A percentile compares a stretch with the other conserved stretches of the same genome.
These are phyloP conservation scores for Suillus discolor DNA, from an alignment of 768 basidiomycete species.

Conservation along the genomic window DNA sequence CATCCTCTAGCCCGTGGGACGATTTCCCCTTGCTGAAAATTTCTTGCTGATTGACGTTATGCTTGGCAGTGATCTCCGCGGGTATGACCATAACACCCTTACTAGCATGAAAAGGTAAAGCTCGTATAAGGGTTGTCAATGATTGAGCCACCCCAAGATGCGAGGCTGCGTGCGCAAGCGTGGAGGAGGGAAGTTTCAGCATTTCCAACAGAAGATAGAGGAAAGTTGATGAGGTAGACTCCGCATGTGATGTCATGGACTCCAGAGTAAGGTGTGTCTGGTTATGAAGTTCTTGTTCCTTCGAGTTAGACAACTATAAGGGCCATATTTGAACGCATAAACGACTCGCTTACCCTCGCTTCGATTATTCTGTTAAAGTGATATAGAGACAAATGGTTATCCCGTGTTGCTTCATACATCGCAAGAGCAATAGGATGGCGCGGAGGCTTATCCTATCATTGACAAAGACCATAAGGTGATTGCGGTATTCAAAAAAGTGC, in stretches of 20 bases:
- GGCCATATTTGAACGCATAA: slow-evolving; percentile 1
- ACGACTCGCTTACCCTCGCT: slow-evolving; percentile 61
- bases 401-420: slow-evolving; percentile 56
- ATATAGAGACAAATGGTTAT: slow-evolving; percentile 60
- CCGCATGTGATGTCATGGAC: slow-evolving; percentile 71
- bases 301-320: slow-evolving; percentile 25
- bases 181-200: slow-evolving; percentile 55
- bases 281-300: slow-evolving; percentile 70
- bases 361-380: slow-evolving; percentile 84
- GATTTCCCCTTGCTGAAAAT: slow-evolving; percentile 60
- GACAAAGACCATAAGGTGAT: slow-evolving; percentile 20
- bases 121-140: slow-evolving; percentile 70
- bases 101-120: slow-evolving; percentile 75
- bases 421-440: slow-evolving; percentile 82
- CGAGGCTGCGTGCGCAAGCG: slow-evolving; percentile 75
- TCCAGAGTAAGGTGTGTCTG: slow-evolving; percentile 69
- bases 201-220: slow-evolving; percentile 77
- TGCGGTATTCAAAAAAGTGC: slow-evolving; percentile 19
- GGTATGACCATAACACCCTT: slow-evolving; percentile 76
- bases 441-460: slow-evolving; percentile 66
- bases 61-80: slow-evolving; percentile 77
- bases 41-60: slow-evolving; percentile 79
- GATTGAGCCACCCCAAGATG: slow-evolving; percentile 80
- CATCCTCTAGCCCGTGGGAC: slow-evolving; percentile 69
- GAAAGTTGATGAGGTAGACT: slow-evolving; percentile 78